Evolutionary conservation across 1,284 basidiomycete genomes (phyloP).

Genomic region (Trichosporon faecale): DNA sequence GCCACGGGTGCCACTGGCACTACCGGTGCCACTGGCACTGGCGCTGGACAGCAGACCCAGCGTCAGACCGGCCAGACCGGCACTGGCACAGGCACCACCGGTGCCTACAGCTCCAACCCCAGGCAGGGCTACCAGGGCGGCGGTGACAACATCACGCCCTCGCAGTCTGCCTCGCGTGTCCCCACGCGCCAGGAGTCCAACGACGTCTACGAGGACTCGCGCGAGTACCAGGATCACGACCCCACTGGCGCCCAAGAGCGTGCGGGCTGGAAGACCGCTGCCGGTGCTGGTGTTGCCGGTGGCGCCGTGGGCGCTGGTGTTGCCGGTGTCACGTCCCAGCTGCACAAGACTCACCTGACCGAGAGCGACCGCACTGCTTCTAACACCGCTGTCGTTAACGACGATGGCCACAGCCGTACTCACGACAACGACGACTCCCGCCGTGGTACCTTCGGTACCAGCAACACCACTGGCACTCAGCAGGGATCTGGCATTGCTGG

Average conservation of each 20-base stretch:
- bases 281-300: background rate
- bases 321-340: background rate
- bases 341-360: background rate
- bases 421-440: background rate
- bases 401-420: background rate
- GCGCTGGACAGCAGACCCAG: background rate
- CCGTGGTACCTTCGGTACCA: background rate
- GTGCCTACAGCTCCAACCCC: background rate
- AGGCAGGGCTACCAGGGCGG: background rate
- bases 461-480: background rate
- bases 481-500: background rate
- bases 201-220: background rate
- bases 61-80: background rate
- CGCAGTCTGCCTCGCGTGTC: background rate
- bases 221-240: slow-evolving; percentile 6
- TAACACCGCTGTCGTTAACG: background rate
- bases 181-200: slow-evolving; percentile 1
- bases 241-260: background rate
- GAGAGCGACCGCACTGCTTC: slow-evolving; percentile 4
- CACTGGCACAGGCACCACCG: background rate
- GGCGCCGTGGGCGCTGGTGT: background rate
- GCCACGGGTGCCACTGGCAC: background rate
- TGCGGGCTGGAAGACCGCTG: background rate
- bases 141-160: background rate
- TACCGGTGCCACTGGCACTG: background rate